Conservation (phyloP, 1,284 basidiomycete species). For the Sphaerobolus stellatus region DNA sequence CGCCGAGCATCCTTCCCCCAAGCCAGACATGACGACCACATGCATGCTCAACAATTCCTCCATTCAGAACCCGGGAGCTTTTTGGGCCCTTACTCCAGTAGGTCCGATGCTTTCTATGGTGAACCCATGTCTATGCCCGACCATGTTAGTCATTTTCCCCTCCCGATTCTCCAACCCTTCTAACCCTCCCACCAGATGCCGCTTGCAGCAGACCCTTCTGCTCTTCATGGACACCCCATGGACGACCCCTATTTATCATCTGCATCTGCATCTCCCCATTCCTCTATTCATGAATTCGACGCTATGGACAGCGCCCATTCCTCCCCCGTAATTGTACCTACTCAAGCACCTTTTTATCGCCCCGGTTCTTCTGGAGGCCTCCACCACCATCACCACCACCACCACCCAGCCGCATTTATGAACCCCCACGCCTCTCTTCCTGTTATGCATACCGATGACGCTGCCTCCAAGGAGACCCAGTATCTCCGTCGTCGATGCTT, state of each 20-base stretch:
- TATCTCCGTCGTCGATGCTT: conserved; percentile 80
- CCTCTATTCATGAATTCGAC: conserved; percentile 48
- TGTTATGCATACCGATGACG: conserved; percentile 83
- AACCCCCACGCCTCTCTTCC: conserved; percentile 57
- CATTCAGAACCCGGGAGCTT: conserved; percentile 34
- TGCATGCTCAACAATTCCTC: conserved; percentile 33
- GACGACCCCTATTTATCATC: conserved; percentile 30
- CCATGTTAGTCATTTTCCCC: conserved; percentile 12
- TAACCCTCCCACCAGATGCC: conserved; percentile 33
- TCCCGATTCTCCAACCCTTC: background rate
- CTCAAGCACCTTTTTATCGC: conserved; percentile 45
- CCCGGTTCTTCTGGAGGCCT: conserved; percentile 29
- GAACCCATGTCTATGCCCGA: conserved; percentile 39
- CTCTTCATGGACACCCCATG: conserved; percentile 25
- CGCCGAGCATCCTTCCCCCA: conserved; percentile 72
- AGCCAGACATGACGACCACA: conserved; percentile 59
- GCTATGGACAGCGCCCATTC: conserved; percentile 44
- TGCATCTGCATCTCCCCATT: conserved; percentile 47
- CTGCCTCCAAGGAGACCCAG: conserved; percentile 82
- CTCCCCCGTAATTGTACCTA: conserved; percentile 56
- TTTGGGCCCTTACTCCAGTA: conserved; percentile 33
- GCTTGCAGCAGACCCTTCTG: conserved; percentile 32
- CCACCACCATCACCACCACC: conserved; percentile 28
- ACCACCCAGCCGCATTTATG: conserved; percentile 44
- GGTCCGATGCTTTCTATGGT: conserved; percentile 40